Conservation (phyloP, 2,329 filamentous ascomycete genomes). For the Aspergillus pseudonomiae region DNA sequence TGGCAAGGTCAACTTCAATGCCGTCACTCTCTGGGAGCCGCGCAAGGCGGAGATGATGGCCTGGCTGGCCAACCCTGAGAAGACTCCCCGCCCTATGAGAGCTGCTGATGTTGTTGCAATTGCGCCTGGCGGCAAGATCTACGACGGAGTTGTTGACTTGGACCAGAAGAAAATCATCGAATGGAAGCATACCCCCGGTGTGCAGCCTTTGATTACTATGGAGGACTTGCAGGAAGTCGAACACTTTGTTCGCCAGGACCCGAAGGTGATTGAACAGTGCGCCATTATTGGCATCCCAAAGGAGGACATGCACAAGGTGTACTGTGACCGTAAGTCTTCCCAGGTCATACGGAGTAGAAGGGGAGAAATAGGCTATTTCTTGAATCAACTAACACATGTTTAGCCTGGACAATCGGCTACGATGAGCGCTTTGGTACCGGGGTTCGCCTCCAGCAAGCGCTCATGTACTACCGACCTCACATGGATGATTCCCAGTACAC, state of each 20-base stretch:
- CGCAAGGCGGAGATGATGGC: conserved; percentile 80
- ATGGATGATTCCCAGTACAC: conserved; percentile 87
- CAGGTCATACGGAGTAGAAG: not conserved
- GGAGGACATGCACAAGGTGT: conserved; percentile 91
- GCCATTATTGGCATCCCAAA: conserved; percentile 76
- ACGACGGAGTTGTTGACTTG: conserved; percentile 79
- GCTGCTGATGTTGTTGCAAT: conserved; percentile 84
- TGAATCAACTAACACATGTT: conserved; percentile 8
- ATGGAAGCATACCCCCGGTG: conserved; percentile 75
- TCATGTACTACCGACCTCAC: conserved; percentile 93
- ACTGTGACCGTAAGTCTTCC: conserved; percentile 72
- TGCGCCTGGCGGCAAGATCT: conserved; percentile 75
- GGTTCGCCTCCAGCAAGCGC: conserved; percentile 81
- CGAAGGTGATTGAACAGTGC: conserved; percentile 89
- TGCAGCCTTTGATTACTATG: conserved; percentile 90
- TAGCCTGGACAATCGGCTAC: conserved; percentile 90
- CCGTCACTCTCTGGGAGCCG: conserved; percentile 81
- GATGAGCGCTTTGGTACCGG: conserved; percentile 83
- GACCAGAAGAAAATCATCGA: conserved; percentile 65
- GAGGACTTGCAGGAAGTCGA: conserved; percentile 86
- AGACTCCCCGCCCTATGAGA: conserved; percentile 65
- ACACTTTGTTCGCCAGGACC: conserved; percentile 72
- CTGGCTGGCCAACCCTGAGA: conserved; percentile 71
- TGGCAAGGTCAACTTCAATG: conserved; percentile 78
- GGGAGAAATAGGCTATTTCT: not conserved